phyloP scores from a whole-genome alignment of 208 protist species.

The Acanthamoeba sp. region DNA sequence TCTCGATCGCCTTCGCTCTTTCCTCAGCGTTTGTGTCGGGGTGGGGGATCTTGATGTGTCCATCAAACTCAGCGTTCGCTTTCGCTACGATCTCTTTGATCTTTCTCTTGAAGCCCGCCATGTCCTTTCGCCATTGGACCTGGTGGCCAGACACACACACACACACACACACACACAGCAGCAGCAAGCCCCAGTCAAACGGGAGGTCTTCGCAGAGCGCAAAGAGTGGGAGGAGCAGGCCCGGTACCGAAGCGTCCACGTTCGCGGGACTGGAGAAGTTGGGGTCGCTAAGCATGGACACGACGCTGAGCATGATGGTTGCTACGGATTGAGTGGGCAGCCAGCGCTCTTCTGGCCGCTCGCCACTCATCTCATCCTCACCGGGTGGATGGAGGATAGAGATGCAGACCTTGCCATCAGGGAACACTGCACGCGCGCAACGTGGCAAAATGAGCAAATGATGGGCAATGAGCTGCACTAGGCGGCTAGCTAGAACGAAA shows the following conservation, averaged over 20 bases:
- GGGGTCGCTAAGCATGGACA: constrained; percentile 95
- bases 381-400: constrained; percentile 98
- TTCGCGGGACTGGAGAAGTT: constrained; percentile 96
- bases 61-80: constrained; percentile 89
- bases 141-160: background rate
- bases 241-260: constrained; percentile 94
- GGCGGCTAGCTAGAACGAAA: too few relatives aligned
- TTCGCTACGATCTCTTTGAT: constrained; percentile 92
- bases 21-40: constrained; percentile 90
- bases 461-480: background rate
- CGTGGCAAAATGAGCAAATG: background rate
- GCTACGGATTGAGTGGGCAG: constrained; percentile 96
- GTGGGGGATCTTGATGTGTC: constrained; percentile 90
- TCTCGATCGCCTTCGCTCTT: constrained; percentile 73
- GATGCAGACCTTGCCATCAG: constrained; percentile 98
- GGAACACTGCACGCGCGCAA: constrained; percentile 90
- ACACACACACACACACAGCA: background rate
- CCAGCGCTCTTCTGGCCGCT: constrained; percentile 95
- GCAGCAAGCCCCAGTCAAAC: background rate
- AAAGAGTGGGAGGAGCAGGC: constrained; percentile 41
- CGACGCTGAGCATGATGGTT: constrained; percentile 95
- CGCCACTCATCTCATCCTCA: constrained; percentile 95
- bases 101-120: constrained; percentile 86
- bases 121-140: constrained; percentile 71
- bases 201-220: background rate